Evolutionary conservation across 2,329 filamentous ascomycete genomes (phyloP).

Genomic region (Talaromyces rugulosus): DNA sequence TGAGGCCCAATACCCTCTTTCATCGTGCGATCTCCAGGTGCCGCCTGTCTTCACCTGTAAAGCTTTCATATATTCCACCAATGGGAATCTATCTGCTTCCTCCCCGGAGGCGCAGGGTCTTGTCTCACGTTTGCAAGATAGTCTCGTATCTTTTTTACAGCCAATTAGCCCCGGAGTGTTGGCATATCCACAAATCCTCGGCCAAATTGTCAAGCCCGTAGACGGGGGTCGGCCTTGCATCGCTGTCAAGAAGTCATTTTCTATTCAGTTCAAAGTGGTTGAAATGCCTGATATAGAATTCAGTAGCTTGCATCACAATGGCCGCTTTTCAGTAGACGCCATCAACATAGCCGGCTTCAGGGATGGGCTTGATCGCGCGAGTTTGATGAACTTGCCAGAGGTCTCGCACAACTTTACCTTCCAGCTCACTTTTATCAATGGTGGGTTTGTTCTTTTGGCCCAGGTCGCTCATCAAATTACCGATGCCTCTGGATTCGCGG

Average conservation of each 20-base stretch:
- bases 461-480: neutral
- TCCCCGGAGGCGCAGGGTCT: neutral
- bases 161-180: neutral
- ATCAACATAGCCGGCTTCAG: neutral
- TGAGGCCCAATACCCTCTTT: neutral
- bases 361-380: neutral
- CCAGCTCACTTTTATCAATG: neutral
- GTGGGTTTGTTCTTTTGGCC: neutral
- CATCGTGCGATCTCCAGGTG: neutral
- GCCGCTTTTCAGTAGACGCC: neutral
- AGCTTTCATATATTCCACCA: neutral
- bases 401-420: neutral
- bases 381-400: neutral
- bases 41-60: neutral
- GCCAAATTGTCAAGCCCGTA: neutral
- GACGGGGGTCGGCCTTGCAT: neutral
- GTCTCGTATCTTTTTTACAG: neutral
- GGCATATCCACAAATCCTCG: neutral
- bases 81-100: neutral
- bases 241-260: neutral
- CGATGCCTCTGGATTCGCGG: neutral
- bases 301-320: neutral
- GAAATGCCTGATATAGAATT: neutral
- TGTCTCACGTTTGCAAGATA: neutral
- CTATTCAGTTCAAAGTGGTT: neutral